Evolutionary conservation across 2,329 filamentous ascomycete genomes (phyloP).

Genomic region (Calycina herbarum): DNA sequence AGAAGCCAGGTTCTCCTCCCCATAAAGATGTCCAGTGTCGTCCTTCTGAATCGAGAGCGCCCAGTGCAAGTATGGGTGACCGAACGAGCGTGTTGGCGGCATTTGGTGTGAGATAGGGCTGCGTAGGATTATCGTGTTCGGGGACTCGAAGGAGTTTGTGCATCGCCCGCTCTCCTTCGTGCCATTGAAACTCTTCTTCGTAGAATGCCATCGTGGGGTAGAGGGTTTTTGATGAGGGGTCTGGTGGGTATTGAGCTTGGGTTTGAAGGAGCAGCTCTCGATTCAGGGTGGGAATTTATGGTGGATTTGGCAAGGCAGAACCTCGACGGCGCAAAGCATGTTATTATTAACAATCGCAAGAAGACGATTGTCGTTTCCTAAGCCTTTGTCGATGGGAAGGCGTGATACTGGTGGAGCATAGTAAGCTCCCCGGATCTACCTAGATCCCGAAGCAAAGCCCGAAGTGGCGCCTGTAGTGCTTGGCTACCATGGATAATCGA

Average conservation of each 20-base stretch:
- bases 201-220: constrained; percentile 38
- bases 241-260: neutral
- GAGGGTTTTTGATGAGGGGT: neutral
- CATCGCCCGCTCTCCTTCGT: constrained; percentile 66
- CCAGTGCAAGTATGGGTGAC: constrained; percentile 71
- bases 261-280: neutral
- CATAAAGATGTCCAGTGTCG: constrained; percentile 76
- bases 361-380: neutral
- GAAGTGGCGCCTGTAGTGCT: too few species aligned
- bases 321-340: neutral
- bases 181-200: constrained; percentile 50
- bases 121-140: constrained; percentile 63
- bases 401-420: neutral
- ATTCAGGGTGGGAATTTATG: constrained; percentile 10
- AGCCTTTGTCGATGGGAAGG: neutral
- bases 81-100: constrained; percentile 60
- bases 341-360: neutral
- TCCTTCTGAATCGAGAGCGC: constrained; percentile 64
- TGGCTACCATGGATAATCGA: too few species aligned
- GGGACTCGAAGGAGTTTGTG: constrained; percentile 62
- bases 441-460: too few species aligned
- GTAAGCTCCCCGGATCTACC: neutral
- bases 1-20: constrained; percentile 73
- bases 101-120: constrained; percentile 59
- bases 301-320: neutral